Conservation (phyloP, 2,329 filamentous ascomycete species). For the Bipolaris gigantea region DNA sequence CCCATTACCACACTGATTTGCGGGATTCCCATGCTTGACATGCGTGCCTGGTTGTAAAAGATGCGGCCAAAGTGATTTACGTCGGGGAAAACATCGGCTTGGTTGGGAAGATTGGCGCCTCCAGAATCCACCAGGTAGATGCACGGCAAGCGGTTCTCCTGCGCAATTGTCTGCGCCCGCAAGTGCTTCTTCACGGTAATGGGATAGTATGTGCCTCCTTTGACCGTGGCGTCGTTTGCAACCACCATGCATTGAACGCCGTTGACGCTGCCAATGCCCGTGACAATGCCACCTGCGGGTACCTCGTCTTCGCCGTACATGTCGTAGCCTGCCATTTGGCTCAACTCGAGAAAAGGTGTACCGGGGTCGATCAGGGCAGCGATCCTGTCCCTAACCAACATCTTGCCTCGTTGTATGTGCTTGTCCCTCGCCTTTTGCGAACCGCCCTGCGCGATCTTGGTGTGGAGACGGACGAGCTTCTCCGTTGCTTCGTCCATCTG, state of each 20-base stretch:
- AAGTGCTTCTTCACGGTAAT: slow-evolving; percentile 98
- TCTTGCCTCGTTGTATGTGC: slow-evolving; percentile 85
- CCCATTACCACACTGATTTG: slow-evolving; percentile 97
- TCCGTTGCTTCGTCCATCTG: slow-evolving; percentile 76
- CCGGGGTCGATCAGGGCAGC: slow-evolving; percentile 86
- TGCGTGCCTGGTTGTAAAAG: slow-evolving; percentile 96
- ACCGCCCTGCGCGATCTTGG: slow-evolving; percentile 73
- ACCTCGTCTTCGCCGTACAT: slow-evolving; percentile 87
- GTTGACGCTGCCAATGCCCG: slow-evolving; percentile 85
- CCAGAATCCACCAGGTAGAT: slow-evolving; percentile 97
- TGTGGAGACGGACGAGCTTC: slow-evolving; percentile 70
- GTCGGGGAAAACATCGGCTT: slow-evolving; percentile 95
- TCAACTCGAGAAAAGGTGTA: slow-evolving; percentile 90
- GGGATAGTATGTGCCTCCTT: slow-evolving; percentile 95
- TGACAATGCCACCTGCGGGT: slow-evolving; percentile 87
- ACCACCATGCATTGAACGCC: slow-evolving; percentile 92
- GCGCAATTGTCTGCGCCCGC: slow-evolving; percentile 84
- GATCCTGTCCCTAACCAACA: slow-evolving; percentile 88
- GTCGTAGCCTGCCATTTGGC: slow-evolving; percentile 82
- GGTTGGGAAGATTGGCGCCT: slow-evolving; percentile 90
- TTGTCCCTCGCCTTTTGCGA: slow-evolving; percentile 81
- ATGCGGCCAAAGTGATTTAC: slow-evolving; percentile 94
- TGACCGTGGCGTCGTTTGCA: slow-evolving; percentile 95
- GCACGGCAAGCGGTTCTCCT: slow-evolving; percentile 80
- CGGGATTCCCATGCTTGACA: slow-evolving; percentile 86